phyloP scores from a whole-genome alignment of 352 stramenopile species.

The Phytophthora brassicae region DNA sequence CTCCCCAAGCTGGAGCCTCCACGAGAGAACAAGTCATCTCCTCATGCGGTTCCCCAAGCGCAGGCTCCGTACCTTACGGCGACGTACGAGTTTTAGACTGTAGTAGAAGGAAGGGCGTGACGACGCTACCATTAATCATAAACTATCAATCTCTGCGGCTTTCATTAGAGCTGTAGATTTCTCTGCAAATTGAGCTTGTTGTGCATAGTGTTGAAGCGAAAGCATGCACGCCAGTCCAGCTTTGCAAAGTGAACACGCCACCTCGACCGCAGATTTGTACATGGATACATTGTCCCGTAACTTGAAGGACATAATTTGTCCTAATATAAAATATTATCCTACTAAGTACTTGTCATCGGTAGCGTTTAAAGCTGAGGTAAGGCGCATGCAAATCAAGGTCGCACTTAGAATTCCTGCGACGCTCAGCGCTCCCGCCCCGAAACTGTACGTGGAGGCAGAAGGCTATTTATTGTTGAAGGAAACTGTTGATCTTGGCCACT shows the following conservation, averaged over 20 bases:
- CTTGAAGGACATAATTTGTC: too few species aligned
- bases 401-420: neutral
- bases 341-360: too few species aligned
- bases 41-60: too few species aligned
- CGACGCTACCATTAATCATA: slow-evolving; percentile 24
- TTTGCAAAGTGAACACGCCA: slow-evolving; percentile 29
- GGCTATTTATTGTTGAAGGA: slow-evolving; percentile 27
- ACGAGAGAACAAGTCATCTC: slow-evolving; percentile 21
- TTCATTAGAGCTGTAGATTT: slow-evolving; percentile 10
- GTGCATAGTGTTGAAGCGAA: slow-evolving; percentile 1
- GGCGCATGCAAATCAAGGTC: slow-evolving; percentile 14
- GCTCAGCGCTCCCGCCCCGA: slow-evolving; percentile 11
- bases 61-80: slow-evolving; percentile 34
- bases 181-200: neutral
- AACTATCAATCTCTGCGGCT: slow-evolving; percentile 33
- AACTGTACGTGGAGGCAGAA: slow-evolving; percentile 15
- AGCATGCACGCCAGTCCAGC: slow-evolving; percentile 10
- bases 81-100: slow-evolving; percentile 43
- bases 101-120: slow-evolving; percentile 16
- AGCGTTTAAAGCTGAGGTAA: slow-evolving; percentile 5
- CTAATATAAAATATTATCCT: too few species aligned
- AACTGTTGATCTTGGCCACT: slow-evolving; percentile 20
- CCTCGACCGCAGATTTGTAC: slow-evolving; percentile 8
- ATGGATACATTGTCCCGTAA: too few species aligned
- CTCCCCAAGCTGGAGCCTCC: slow-evolving; percentile 31